Evolutionary conservation across 208 protist species (phyloP), one percentile per base, ranked within the genome.

Genomic region (Leishmania guyanensis): DNA sequence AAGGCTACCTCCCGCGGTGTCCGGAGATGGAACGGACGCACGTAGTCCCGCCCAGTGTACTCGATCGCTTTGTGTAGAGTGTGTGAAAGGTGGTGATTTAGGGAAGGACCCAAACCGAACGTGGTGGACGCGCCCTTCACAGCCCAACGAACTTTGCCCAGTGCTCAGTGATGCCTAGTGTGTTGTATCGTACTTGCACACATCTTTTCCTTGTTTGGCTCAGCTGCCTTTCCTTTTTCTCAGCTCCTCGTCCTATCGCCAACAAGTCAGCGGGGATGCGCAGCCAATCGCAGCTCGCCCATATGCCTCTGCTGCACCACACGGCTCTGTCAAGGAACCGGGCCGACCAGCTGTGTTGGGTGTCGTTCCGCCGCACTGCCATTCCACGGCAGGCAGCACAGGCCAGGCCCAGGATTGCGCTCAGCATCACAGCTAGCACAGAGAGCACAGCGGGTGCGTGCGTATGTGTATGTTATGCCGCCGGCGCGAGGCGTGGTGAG

Each of bases 1-100:
- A 50, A 56, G 64, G 78, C 16, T 86, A 80, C 39, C 39, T 86
- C 9, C 46, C 29, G 48, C 70, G 82, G 29, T 79, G 58, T 51
- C 70, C 51, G 10, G 78, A 62, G 20, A 73, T 33, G 62, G 81
- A 80, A 14, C 66, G 70, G 58, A 36, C n/a, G 0, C 81, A 65
- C 10, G 20, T 39, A 5, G 29, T 78, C 8, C 70, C 68, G 0
- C 64, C 54, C 14, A 62, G 43, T 50, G 29, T 26, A 10, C 62
- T 81, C 1, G 69, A 78, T 36, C 26, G 26, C 16, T 85, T 72
- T 36, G 46, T 48, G 77, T 64, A 65, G 69, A 10, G 43, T 22
- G 33, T 9, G 17, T 39, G 69, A 64, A 75, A n/a, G 0, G 20
- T 12, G 0, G 29, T 43, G n/a, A 20, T 22, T 12, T 26, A 39